phyloP scores from a whole-genome alignment of 768 basidiomycete genomes.

The Russula foetens region DNA sequence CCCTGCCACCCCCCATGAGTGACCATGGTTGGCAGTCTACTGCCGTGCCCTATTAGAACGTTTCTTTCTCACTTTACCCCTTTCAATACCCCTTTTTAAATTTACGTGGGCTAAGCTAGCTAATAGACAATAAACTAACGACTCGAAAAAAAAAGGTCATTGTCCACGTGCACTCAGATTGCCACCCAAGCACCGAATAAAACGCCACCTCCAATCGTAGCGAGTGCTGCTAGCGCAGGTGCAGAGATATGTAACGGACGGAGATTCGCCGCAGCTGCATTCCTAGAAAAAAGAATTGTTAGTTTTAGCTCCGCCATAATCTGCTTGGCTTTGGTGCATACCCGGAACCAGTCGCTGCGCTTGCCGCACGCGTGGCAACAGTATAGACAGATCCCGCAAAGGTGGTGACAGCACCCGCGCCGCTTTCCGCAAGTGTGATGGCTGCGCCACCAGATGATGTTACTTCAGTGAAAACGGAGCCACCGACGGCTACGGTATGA shows the following conservation, averaged over 20 bases:
- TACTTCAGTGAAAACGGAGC: conserved; percentile 13
- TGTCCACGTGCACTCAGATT: not conserved
- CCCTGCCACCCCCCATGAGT: no score
- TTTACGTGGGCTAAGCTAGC: no score
- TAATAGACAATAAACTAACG: no score
- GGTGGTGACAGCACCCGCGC: conserved; percentile 12
- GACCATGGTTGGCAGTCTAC: no score
- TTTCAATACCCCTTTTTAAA: no score
- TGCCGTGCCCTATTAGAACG: no score
- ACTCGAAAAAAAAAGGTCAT: not conserved
- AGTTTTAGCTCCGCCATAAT: not conserved
- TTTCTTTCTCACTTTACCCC: no score
- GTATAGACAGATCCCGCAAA: conserved; percentile 19
- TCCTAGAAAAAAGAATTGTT: not conserved
- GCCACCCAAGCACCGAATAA: conserved; percentile 15
- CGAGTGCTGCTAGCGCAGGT: conserved; percentile 12
- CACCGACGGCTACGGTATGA: conserved; percentile 7
- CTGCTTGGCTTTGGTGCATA: not conserved
- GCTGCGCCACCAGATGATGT: conserved; percentile 14
- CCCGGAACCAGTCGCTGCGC: not conserved
- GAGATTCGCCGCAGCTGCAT: conserved; percentile 1
- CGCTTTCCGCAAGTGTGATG: conserved; percentile 18
- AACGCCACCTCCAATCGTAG: conserved; percentile 10
- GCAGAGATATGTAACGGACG: not conserved
- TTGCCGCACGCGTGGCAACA: conserved; percentile 7